Percentiles rank a stretch among this genome's conserved stretches.
Conservation (phyloP, 257 asterid genomes). For the Penstemon newberryi region DNA sequence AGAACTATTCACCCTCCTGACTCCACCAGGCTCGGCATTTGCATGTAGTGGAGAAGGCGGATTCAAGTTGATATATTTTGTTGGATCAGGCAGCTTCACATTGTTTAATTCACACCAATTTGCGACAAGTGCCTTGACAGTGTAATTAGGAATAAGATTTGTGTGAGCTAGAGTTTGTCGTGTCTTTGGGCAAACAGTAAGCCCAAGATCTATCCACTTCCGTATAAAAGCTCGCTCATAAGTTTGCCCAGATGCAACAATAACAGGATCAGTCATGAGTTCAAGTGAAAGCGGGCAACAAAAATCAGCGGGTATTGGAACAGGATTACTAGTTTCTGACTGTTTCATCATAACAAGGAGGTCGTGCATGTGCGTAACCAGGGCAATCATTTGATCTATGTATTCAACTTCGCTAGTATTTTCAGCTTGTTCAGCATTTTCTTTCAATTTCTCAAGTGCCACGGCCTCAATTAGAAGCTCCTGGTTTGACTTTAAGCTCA, state of each 20-base stretch:
- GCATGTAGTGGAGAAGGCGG: slow-evolving; percentile 63
- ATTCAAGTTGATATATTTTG: slow-evolving; percentile 48
- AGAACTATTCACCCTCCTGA: slow-evolving; percentile 44
- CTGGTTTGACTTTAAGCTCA: slow-evolving; percentile 72
- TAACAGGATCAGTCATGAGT: slow-evolving; percentile 91
- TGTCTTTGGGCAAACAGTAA: slow-evolving; percentile 87
- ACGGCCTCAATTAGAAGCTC: slow-evolving; percentile 84
- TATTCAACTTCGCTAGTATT: slow-evolving; percentile 62
- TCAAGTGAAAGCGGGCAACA: slow-evolving; percentile 91
- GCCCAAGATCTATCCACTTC: slow-evolving; percentile 86
- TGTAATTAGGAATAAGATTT: slow-evolving; percentile 80
- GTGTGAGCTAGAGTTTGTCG: slow-evolving; percentile 78
- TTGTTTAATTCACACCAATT: slow-evolving; percentile 77
- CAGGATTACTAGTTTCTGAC: slow-evolving; percentile 60
- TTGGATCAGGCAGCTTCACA: slow-evolving; percentile 73
- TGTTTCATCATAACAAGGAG: slow-evolving; percentile 68
- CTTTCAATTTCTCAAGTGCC: slow-evolving; percentile 87
- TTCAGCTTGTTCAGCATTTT: slow-evolving; percentile 76
- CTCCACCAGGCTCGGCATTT: slow-evolving; percentile 51
- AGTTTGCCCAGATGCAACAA: slow-evolving; percentile 91
- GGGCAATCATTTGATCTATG: slow-evolving; percentile 66
- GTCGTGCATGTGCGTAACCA: slow-evolving; percentile 81
- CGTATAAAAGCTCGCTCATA: slow-evolving; percentile 79
- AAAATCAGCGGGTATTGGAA: slow-evolving; percentile 76
- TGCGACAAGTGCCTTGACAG: slow-evolving; percentile 81